Percentiles rank a stretch among this genome's conserved stretches.
Conservation (phyloP, 2,329 filamentous ascomycete species). For the Clarireedia monteithiana region DNA sequence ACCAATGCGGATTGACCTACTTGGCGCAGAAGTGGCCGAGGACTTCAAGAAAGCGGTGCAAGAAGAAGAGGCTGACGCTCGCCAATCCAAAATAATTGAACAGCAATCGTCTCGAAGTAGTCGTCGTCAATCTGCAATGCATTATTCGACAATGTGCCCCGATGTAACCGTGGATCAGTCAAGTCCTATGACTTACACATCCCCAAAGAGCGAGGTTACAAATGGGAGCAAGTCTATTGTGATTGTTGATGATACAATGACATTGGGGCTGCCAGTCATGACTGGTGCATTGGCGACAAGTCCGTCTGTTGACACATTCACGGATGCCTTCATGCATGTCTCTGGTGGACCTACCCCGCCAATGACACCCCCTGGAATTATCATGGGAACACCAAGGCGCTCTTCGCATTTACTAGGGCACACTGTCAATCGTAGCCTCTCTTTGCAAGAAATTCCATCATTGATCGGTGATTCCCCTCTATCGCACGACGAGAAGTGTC, state of each 20-base stretch:
- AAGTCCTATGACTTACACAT: conserved; percentile 11
- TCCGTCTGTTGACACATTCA: conserved; percentile 45
- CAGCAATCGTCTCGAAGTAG: conserved; percentile 16
- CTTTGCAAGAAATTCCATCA: conserved; percentile 28
- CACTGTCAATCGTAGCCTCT: conserved; percentile 27
- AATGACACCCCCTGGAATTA: conserved; percentile 47
- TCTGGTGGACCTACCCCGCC: conserved; percentile 52
- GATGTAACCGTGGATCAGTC: conserved; percentile 19
- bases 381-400: conserved; percentile 39
- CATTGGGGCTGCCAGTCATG: conserved; percentile 37
- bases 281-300: conserved; percentile 35
- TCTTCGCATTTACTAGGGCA: conserved; percentile 48
- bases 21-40: conserved; percentile 71
- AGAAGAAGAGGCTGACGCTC: conserved; percentile 43
- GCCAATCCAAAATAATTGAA: conserved; percentile 16
- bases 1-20: conserved; percentile 66
- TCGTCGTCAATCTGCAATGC: conserved; percentile 14
- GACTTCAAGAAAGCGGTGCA: conserved; percentile 71
- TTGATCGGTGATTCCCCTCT: conserved; percentile 18
- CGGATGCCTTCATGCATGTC: conserved; percentile 42
- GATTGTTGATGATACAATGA: conserved; percentile 54
- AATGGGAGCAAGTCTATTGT: conserved; percentile 84
- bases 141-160: conserved; percentile 22
- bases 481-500: conserved; percentile 19
- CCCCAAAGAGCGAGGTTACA: conserved; percentile 37